phyloP scores from a whole-genome alignment of 371 early-diverging fungal genomes.

The Lichtheimia hyalospora region DNA sequence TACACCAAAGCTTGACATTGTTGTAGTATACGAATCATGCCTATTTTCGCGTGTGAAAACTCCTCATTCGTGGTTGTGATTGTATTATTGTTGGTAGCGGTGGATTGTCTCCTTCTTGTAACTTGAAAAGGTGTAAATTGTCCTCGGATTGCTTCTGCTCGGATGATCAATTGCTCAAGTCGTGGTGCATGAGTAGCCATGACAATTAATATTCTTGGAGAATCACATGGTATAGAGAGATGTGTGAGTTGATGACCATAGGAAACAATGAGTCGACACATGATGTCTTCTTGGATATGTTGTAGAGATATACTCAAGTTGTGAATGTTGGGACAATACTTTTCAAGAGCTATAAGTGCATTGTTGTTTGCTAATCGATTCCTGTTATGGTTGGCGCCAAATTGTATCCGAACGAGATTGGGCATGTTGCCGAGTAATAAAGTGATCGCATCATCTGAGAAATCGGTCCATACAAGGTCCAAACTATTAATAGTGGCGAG shows the following conservation, averaged over 20 bases:
- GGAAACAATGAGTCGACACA: constrained; percentile 24
- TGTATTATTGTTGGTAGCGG: background rate
- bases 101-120: background rate
- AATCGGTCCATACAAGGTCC: constrained; percentile 42
- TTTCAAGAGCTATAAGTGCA: constrained; percentile 22
- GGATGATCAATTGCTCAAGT: constrained; percentile 24
- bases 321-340: constrained; percentile 22
- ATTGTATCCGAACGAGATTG: constrained; percentile 15
- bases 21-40: constrained; percentile 21
- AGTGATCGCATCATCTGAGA: constrained; percentile 28
- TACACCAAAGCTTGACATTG: constrained; percentile 22
- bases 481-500: background rate
- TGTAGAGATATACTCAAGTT: constrained; percentile 32
- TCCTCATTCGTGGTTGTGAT: background rate
- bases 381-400: constrained; percentile 49
- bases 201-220: constrained; percentile 21
- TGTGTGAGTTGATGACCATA: constrained; percentile 29
- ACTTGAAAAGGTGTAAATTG: background rate
- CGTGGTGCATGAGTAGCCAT: constrained; percentile 30
- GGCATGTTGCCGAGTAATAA: constrained; percentile 27
- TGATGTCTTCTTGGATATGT: constrained; percentile 28
- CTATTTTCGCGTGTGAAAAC: background rate
- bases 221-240: constrained; percentile 33
- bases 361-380: constrained; percentile 30
- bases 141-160: background rate